Conservation (phyloP, 441 rosid genomes). For the Rhodomyrtus psidioides region DNA sequence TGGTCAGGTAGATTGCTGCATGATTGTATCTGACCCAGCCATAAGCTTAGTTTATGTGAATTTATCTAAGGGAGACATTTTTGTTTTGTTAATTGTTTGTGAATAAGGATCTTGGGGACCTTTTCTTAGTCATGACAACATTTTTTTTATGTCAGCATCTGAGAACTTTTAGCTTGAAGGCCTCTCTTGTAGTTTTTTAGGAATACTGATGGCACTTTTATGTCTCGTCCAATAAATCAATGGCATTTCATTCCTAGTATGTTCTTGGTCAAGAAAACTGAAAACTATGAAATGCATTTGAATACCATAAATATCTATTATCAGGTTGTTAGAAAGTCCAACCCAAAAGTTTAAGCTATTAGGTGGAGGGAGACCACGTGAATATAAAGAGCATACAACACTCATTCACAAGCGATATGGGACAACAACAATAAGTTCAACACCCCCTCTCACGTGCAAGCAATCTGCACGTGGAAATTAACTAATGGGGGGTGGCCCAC, state of each 20-base stretch:
- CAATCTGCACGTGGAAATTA: too few relatives aligned
- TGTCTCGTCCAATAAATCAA: neutral
- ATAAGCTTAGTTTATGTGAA: neutral
- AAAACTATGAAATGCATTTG: neutral
- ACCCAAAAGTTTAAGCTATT: too few relatives aligned
- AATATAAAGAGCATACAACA: too few relatives aligned
- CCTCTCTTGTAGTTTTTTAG: neutral
- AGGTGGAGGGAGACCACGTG: too few relatives aligned
- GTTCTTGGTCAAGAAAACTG: neutral
- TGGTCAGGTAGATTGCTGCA: slow-evolving; percentile 67
- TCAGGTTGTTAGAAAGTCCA: too few relatives aligned
- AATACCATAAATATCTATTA: neutral
- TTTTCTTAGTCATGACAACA: neutral
- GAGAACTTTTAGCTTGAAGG: neutral
- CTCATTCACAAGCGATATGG: too few relatives aligned
- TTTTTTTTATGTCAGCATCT: neutral
- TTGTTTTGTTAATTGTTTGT: neutral
- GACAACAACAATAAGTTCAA: too few relatives aligned
- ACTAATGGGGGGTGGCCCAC: too few relatives aligned
- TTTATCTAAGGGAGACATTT: neutral
- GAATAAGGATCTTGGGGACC: neutral
- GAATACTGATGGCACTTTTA: neutral
- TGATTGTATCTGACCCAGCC: slow-evolving; percentile 3
- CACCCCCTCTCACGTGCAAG: too few relatives aligned
- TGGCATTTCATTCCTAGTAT: neutral